Percentiles rank a stretch among this genome's conserved stretches.
Conservation (phyloP, 164 flowering plant genomes). For the Nelumbo lutea region DNA sequence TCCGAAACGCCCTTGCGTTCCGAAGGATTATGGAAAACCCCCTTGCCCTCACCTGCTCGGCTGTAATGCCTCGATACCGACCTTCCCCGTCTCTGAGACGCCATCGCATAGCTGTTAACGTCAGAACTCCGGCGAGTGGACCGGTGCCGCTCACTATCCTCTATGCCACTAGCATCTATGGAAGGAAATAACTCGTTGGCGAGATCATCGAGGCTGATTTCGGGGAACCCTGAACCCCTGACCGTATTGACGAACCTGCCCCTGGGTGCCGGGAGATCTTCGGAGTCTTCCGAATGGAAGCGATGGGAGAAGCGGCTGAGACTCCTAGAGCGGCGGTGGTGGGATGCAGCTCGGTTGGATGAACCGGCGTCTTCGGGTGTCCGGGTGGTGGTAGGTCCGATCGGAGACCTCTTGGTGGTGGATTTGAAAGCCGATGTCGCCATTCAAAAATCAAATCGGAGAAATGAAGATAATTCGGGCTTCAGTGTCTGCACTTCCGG, state of each 20-base stretch:
- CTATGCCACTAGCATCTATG: slow-evolving; percentile 2
- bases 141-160: slow-evolving; percentile 15
- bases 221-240: slow-evolving; percentile 74
- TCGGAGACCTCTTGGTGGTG: slow-evolving; percentile 52
- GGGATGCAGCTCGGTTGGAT: slow-evolving; percentile 25
- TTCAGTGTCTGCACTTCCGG: neutral
- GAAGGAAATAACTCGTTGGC: slow-evolving; percentile 55
- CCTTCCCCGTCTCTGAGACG: slow-evolving; percentile 63
- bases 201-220: slow-evolving; percentile 81
- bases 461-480: too few relatives aligned
- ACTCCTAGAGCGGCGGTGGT: slow-evolving; percentile 69
- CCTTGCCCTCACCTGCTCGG: neutral
- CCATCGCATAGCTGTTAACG: neutral
- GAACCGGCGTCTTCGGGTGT: slow-evolving; percentile 26
- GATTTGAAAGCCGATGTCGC: slow-evolving; percentile 88
- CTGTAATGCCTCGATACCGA: slow-evolving; percentile 66
- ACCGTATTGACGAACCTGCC: slow-evolving; percentile 72
- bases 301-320: slow-evolving; percentile 51
- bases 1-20: slow-evolving; percentile 15
- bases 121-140: slow-evolving; percentile 18
- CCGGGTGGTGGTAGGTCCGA: slow-evolving; percentile 22
- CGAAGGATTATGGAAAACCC: too few relatives aligned
- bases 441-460: slow-evolving; percentile 24
- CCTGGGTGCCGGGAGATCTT: slow-evolving; percentile 28
- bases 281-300: slow-evolving; percentile 19